Base-by-base conservation (phyloP, 1,139 yeast species). In the Geotrichum australiense region DNA sequence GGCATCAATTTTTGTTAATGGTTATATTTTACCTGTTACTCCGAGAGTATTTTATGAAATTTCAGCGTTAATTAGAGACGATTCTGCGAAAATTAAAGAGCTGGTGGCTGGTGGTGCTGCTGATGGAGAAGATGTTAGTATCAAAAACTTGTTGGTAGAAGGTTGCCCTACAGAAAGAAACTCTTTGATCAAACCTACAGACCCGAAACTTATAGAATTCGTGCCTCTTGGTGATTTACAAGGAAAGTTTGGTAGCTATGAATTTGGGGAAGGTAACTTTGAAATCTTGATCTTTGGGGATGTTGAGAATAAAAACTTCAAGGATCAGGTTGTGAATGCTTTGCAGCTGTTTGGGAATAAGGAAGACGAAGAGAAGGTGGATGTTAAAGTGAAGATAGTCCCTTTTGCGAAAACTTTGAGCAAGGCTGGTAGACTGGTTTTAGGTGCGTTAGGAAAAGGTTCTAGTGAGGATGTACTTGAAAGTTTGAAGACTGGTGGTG, bases 1-100 rank as follows among this genome's bases (percentile, higher is more conserved):
- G 1, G 79, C 89, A 0, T 63, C 75, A 0, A 65, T 85, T 3
- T 70, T 86, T 41, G 74, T 78, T 31, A 84, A 91, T 59, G 97
- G 97, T 33, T 76, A 80, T 2, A 70, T 84, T 8, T 55, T 64
- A 10, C 58, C 61, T 7, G 55, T 69, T 26, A 47, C 63, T 26
- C 69, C 65, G 16, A 58, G 61, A 33, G 66, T 76, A 67, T 65
- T 74, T 33, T 60, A 67, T 12, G 58, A 58, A 2, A 61, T 59
- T 6, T 53, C 62, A n/a, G 52, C 53, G 2, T 45, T 53, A 8
- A 62, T 71, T 35, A 52, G 57, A 2, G 39, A 51, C 1, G 68
- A 64, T 31, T 50, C 55, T 5, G 57, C 54, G 4, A 41, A 47
- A 11, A 43, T 66, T 19, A 52, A 52, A 35, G 30, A 46, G 1